These are phyloP conservation scores for Yarrowia bubula DNA, from an alignment of 805 yeast species.

Conservation along the genomic window DNA sequence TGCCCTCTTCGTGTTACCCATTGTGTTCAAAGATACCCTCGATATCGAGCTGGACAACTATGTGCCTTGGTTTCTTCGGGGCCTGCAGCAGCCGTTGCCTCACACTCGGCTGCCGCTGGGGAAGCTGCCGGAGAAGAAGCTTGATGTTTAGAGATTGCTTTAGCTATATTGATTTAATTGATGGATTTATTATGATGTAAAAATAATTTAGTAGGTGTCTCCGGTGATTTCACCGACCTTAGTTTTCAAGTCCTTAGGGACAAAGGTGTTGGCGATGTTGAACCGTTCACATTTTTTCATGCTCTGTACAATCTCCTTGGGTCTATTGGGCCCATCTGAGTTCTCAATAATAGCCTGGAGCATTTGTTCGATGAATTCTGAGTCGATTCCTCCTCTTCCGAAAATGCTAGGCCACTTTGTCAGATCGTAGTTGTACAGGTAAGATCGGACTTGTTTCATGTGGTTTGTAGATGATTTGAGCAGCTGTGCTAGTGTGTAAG, in stretches of 20 bases:
- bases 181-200: neutral
- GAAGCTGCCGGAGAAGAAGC: constrained; percentile 13
- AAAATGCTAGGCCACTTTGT: constrained; percentile 11
- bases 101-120: constrained; percentile 16
- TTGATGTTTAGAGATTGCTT: constrained; percentile 20
- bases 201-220: neutral
- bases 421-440: constrained; percentile 28
- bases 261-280: constrained; percentile 26
- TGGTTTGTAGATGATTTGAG: constrained; percentile 30
- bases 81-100: constrained; percentile 16
- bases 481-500: constrained; percentile 31
- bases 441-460: constrained; percentile 28
- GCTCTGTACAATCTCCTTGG: constrained; percentile 12
- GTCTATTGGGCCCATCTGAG: neutral
- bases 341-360: constrained; percentile 28
- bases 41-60: constrained; percentile 16
- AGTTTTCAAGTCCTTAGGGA: constrained; percentile 1
- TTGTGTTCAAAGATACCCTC: constrained; percentile 3
- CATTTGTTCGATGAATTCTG: constrained; percentile 33
- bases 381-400: constrained; percentile 31
- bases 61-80: constrained; percentile 11
- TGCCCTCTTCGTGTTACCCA: constrained; percentile 8
- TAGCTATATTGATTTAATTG: neutral
- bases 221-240: neutral
- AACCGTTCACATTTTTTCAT: constrained; percentile 25